Evolutionary conservation across 176 grass and related monocot genomes (phyloP), one percentile per base, ranked within the genome.

Genomic region (Oryza nivara): DNA sequence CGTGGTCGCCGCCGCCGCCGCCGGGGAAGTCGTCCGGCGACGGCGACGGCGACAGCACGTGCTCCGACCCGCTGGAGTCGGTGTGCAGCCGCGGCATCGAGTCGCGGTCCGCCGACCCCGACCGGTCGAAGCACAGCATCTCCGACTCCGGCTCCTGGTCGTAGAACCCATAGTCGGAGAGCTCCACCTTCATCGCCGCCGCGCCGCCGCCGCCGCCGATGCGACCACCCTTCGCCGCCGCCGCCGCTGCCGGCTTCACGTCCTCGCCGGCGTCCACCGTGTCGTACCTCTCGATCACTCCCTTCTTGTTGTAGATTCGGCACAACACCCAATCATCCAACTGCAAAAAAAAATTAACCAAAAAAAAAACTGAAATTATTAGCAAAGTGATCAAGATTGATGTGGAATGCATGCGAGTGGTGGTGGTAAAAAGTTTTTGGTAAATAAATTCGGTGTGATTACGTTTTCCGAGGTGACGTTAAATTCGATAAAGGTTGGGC

Each of bases 251-350:
- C 8, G 73, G 84, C 84, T 91, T 97, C 11, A 52, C 74, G 0
- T 88, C 84, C 12, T 32, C 85, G 78, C 41, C 77, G 19, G 73
- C 34, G 26, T 61, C 52, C 67, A 84, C 85, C 5, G 25, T 86
- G 38, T 94, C 79, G 79, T 97, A 80, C 58, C 79, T 78, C 69
- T 93, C 96, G 41, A 95, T 79, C 15, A 86, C 80, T 11, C 91
- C 89, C 76, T 98, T 98, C 91, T 98, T 98, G 93, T 95, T 93
- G 87, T 98, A 98, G 79, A 98, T 95, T 34, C 96, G 96, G 85
- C 93, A 98, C 4, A 98, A 77, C 30, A 95, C 96, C 93, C 96
- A 98, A 60, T 98, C 96, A 47, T 98, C 96, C 80, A 98, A 74
- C 93, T 95, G 87, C 79, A 80, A 35, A 74, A 20, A 82, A 41